Percentiles rank a stretch among this genome's conserved stretches.
Conservation (phyloP, 139 green algal species). For the Tetradesmus lagerheimii region DNA sequence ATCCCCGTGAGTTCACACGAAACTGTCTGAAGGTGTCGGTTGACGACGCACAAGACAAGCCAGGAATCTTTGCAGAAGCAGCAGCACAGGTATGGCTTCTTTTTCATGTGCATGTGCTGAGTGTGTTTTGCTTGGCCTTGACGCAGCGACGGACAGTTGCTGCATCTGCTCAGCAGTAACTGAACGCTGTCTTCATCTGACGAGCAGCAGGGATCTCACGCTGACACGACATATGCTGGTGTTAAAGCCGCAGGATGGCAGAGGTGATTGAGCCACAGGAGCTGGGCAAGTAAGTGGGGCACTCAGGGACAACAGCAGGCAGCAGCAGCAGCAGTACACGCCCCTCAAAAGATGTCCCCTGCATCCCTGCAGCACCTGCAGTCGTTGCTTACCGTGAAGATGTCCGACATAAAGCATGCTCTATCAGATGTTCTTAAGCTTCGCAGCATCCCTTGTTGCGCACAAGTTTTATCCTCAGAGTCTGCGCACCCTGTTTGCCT, state of each 20-base stretch:
- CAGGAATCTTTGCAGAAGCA: neutral
- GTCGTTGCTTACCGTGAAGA: neutral
- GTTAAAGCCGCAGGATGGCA: neutral
- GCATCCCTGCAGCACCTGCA: neutral
- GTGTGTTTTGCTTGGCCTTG: neutral
- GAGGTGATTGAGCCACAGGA: neutral
- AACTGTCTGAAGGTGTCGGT: neutral
- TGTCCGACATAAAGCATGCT: neutral
- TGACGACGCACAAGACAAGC: neutral
- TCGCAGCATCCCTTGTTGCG: too few species aligned
- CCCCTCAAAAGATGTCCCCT: neutral
- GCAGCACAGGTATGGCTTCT: neutral
- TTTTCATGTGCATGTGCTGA: too few species aligned
- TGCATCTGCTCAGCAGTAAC: neutral
- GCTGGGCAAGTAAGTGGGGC: neutral
- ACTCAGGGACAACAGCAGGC: neutral
- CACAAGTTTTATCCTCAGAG: too few species aligned
- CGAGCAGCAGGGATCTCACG: neutral
- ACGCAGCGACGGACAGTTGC: neutral
- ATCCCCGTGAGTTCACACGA: too few species aligned
- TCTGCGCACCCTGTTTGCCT: neutral
- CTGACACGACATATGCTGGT: neutral
- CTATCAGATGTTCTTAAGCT: too few species aligned
- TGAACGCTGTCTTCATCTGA: neutral
- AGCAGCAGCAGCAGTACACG: neutral